Conservation (phyloP, 1,284 basidiomycete species). For the Fistulinella cinereoalba region DNA sequence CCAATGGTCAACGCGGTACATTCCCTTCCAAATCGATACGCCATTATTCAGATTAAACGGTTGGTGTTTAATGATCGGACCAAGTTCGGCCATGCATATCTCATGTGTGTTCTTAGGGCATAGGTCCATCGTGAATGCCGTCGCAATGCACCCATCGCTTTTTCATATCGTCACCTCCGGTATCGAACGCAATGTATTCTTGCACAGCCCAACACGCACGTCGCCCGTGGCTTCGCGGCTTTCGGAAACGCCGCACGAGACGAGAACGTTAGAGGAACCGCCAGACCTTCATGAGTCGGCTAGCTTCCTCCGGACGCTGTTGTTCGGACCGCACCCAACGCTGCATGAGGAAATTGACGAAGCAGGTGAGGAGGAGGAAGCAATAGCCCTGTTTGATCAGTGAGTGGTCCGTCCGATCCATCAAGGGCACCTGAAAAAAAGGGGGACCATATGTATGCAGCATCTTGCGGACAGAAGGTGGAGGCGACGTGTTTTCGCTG, state of each 20-base stretch:
- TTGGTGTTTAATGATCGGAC: slow-evolving; percentile 27
- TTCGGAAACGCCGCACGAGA: slow-evolving; percentile 41
- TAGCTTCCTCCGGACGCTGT: slow-evolving; percentile 35
- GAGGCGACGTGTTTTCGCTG: slow-evolving; percentile 46
- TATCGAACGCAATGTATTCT: slow-evolving; percentile 64
- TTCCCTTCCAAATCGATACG: slow-evolving; percentile 55
- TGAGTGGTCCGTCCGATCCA: slow-evolving; percentile 31
- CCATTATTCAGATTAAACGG: slow-evolving; percentile 59
- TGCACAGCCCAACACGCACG: slow-evolving; percentile 60
- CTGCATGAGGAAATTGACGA: slow-evolving; percentile 34
- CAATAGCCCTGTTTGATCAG: slow-evolving; percentile 51
- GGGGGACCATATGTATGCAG: slow-evolving; percentile 26
- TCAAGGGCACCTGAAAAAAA: slow-evolving; percentile 5
- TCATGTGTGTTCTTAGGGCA: slow-evolving; percentile 47
- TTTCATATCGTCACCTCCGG: slow-evolving; percentile 66
- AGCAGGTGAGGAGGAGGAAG: slow-evolving; percentile 36
- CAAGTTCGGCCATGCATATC: not conserved
- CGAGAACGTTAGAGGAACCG: slow-evolving; percentile 41
- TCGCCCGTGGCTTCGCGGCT: slow-evolving; percentile 49
- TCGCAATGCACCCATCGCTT: slow-evolving; percentile 68
- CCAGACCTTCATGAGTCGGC: slow-evolving; percentile 32
- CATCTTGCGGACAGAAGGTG: slow-evolving; percentile 48
- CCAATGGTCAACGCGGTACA: slow-evolving; percentile 36
- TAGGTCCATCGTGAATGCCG: slow-evolving; percentile 70
- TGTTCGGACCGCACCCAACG: slow-evolving; percentile 25